phyloP scores from a whole-genome alignment of 306 rosid species.

The Argentina anserina region DNA sequence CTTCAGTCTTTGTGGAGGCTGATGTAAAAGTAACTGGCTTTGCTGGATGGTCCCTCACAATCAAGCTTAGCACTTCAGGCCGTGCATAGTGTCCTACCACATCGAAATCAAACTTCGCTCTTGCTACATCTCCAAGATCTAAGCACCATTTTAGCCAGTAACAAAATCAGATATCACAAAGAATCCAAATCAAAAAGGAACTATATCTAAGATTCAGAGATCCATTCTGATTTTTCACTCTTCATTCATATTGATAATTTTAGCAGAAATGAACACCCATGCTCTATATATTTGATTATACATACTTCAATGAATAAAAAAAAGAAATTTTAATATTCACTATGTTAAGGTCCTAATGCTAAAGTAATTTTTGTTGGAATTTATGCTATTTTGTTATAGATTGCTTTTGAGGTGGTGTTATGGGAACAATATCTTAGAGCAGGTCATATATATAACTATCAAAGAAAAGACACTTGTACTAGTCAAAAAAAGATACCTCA shows the following conservation, averaged over 20 bases:
- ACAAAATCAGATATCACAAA: conserved; percentile 4
- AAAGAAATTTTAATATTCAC: not conserved
- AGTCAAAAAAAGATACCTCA: not conserved
- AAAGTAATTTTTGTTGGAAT: not conserved
- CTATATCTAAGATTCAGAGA: conserved; percentile 8
- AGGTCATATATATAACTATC: not conserved
- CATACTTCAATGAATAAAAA: not conserved
- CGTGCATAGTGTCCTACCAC: conserved; percentile 93
- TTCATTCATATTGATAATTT: not conserved
- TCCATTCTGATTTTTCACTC: not conserved
- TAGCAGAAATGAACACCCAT: not conserved
- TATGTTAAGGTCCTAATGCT: not conserved
- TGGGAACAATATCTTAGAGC: not conserved
- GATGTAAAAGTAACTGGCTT: conserved; percentile 70
- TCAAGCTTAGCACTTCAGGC: conserved; percentile 84
- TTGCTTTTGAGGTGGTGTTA: not conserved
- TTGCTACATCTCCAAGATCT: conserved; percentile 86
- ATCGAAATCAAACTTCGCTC: conserved; percentile 79
- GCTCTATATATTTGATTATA: not conserved
- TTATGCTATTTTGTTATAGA: not conserved
- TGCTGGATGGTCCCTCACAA: conserved; percentile 69
- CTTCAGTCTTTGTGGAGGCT: conserved; percentile 43
- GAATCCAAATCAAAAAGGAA: not conserved
- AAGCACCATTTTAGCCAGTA: conserved; percentile 12
- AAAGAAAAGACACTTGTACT: not conserved